Evolutionary conservation across 108 stramenopile species (phyloP), one percentile per base, ranked within the genome.

Genomic region (Aurantiochytrium sp.): DNA sequence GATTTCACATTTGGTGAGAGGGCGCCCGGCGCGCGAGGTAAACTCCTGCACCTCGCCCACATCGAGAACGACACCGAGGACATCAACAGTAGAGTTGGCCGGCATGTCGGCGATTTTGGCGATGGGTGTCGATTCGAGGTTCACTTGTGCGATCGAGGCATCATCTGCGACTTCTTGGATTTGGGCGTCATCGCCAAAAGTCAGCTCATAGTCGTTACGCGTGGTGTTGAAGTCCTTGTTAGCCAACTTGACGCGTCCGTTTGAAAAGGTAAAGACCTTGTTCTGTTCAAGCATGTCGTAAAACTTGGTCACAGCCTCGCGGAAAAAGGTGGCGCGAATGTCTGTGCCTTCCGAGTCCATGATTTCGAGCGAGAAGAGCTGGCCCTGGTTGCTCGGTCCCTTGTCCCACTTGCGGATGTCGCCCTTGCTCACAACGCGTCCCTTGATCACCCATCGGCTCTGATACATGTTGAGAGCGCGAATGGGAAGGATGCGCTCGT

Each of bases 291-390:
- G 5, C 58, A 90, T 44, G 18, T 87, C 76, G 49, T 28, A 90
- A 28, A 87, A 90, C 88, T 58, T 89, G 60, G 55, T 58, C 12
- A 90, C 89, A 0, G 89, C 89, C 18, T 88, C 89, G 2, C 83
- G 21, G 93, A 94, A 94, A 73, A 94, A 94, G 42, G 94, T 94
- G 23, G 90, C 93, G 35, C 93, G 93, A 43, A 94, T 94, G 91
- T 94, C 94, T 10, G 90, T 57, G 12, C 91, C 93, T 5, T 88
- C n/a, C 58, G 72, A 87, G 90, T 94, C 94, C 28, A 94, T 72
- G n/a, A 94, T 88, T 42, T 94, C 93, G 19, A 92, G 23, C 19
- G 57, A 57, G 88, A 93, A 93, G 8, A 94, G 93, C 49, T 60
- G 51, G 51, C 94, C 94, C 87, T 94, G 92, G 18, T 93, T 93